Base-by-base conservation (phyloP, 2,329 filamentous ascomycete species). In the Fusarium chaquense region DNA sequence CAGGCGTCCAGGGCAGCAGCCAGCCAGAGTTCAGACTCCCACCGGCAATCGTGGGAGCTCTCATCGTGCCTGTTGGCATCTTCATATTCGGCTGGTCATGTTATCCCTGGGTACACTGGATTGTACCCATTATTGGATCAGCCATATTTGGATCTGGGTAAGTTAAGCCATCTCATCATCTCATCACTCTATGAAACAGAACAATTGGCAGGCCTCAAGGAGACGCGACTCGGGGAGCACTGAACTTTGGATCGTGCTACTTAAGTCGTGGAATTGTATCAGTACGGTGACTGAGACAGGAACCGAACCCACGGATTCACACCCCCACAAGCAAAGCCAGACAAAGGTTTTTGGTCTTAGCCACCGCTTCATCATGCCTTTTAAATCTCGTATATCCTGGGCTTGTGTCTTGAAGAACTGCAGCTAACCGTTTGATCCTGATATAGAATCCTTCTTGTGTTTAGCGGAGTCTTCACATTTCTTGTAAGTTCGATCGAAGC, bases 81-180 rank as follows among this genome's bases (percentile, higher is more conserved):
- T 97, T 98, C 79, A 91, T 93, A 81, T 97, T 97, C 80, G 93
- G 89, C 11, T 97, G 93, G 92, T 94, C 92, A 6, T 91, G 91
- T 16, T 94, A 90, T 77, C 79, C 89, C 3, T 86, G 80, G 72
- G 87, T 97, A 50, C 91, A 93, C 79, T 95, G 90, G 90, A 91
- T 93, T 65, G 85, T 90, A 46, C 90, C 91, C 28, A 90, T 93
- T 70, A 90, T 94, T 79, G 92, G 90, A 22, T 91, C 89, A 30
- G 84, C 79, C 43, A 82, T 94, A 45, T 94, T 94, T 80, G 91
- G 90, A 60, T 82, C 85, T 77, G 92, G 87, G 89, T 91, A 83
- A 83, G 89, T 85, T 15, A 50, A 51, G 30, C 50, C 53, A 82
- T 83, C 89, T 84, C 32, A 43, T 47, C n/a, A 28, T 57, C 36